Evolutionary conservation across 345 rosid genomes (phyloP).

Genomic region (Eutrema yunnanense): DNA sequence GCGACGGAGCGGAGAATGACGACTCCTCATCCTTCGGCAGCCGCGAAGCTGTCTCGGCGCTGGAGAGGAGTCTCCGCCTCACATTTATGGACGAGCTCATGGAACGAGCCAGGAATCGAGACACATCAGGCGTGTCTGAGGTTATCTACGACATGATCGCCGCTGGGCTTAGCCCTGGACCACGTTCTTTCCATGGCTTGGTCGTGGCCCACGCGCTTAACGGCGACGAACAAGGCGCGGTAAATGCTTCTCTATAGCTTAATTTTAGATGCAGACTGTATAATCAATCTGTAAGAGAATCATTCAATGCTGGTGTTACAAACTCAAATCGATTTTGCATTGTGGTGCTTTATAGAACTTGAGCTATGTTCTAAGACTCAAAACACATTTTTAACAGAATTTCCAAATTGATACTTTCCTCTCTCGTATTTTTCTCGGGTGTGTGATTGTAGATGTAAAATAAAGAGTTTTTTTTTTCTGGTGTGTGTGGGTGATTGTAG

Average conservation of each 20-base stretch:
- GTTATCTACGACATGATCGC: constrained; percentile 95
- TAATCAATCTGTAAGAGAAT: not conserved
- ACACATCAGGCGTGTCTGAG: constrained; percentile 55
- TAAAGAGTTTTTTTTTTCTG: not conserved
- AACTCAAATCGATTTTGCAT: not conserved
- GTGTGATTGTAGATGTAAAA: not conserved
- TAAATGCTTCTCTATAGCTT: constrained; percentile 13
- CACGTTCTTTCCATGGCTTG: constrained; percentile 90
- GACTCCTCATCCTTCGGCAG: not conserved
- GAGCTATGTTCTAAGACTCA: not conserved
- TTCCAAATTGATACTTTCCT: not conserved
- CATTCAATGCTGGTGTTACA: not conserved
- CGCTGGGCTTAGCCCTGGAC: constrained; percentile 87
- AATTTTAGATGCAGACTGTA: not conserved
- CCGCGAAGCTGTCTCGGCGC: constrained; percentile 32
- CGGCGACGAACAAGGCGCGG: constrained; percentile 89
- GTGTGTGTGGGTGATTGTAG: constrained; percentile 35
- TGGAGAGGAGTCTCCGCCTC: constrained; percentile 77
- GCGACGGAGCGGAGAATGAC: constrained; percentile 21
- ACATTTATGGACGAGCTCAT: constrained; percentile 93
- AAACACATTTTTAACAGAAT: not conserved
- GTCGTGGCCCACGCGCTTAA: constrained; percentile 61
- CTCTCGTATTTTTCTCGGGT: not conserved
- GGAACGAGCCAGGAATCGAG: constrained; percentile 71
- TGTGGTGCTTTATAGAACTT: not conserved